Base-by-base conservation (phyloP, 192 early-diverging fungal species). In the Dimargaris cristalligena region DNA sequence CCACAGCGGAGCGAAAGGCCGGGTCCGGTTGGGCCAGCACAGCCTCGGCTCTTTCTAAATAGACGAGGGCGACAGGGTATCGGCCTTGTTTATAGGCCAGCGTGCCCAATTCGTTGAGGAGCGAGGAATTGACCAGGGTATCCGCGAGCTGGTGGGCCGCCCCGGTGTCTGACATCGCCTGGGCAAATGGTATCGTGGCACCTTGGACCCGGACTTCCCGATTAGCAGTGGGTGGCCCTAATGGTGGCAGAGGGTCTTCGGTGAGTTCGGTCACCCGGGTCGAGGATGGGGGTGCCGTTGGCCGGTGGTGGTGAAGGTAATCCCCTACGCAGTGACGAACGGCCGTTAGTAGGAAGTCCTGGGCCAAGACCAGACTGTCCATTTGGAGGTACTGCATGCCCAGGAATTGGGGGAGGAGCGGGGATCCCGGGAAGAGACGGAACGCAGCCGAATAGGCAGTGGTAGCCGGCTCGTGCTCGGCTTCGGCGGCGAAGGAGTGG, bases 381-480 rank as follows among this genome's bases (percentile, higher is more conserved):
- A 76, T 63, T 49, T 76, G 63, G 45, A 84, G 62, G 52, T 91
- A 79, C 58, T 87, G 78, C 81, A 87, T 86, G 30, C 83, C 90
- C n/a, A 90, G 75, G 57, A 78, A 87, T 70, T 91, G 65, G 6
- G 64, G 55, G 26, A 85, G 82, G 16, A 84, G 44, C 66, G 91
- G 87, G 13, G 79, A 76, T 30, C 84, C 86, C 60, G 69, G 71
- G 38, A 81, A 78, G 35, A 84, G 65, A 60, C 78, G 79, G 22
- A 66, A 64, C 25, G 84, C 81, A 0, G 76, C 78, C 16, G 74
- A 61, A 61, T 91, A 92, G 0, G 86, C 86, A 38, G 76, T 67
- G 20, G 88, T 81, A 1, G 90, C 90, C 59, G 77, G 74, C 60
- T 92, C 89, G 54, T 81, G 75, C 14, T 88, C 84, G 0, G 77